Percentiles rank a stretch among this genome's conserved stretches.
Evolutionary conservation across 2,329 filamentous ascomycete genomes (phyloP).

Genomic region (Hypoxylon sp.): DNA sequence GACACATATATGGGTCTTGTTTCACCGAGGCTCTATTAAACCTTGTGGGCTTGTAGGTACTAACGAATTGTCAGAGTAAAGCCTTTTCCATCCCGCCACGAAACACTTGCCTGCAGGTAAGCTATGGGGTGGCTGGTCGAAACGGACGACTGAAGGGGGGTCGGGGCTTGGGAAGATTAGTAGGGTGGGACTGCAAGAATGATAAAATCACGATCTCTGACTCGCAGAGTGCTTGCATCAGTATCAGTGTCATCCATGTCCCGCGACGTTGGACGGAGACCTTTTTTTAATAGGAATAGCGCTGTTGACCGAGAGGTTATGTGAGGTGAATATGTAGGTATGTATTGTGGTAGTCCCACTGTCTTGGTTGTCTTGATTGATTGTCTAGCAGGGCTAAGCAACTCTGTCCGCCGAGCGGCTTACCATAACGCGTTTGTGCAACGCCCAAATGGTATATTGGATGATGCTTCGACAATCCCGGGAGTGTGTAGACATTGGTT

Average conservation of each 20-base stretch:
- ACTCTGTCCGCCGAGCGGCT: constrained; percentile 22
- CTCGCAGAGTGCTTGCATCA: constrained; percentile 47
- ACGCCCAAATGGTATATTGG: constrained; percentile 34
- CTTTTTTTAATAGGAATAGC: constrained; percentile 38
- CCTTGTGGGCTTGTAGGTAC: constrained; percentile 30
- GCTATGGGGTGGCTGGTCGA: constrained; percentile 37
- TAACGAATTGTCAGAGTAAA: constrained; percentile 33
- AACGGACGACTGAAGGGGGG: constrained; percentile 31
- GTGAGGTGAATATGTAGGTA: constrained; percentile 15
- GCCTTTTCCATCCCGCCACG: constrained; percentile 36
- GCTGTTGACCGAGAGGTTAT: constrained; percentile 38
- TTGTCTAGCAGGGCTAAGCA: constrained; percentile 20
- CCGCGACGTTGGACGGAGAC: constrained; percentile 33
- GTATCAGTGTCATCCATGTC: constrained; percentile 44
- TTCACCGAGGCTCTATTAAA: constrained; percentile 47
- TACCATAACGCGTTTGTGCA: constrained; percentile 26
- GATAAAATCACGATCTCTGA: constrained; percentile 47
- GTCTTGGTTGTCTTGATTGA: constrained; percentile 9
- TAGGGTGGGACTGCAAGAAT: constrained; percentile 39
- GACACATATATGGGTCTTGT: constrained; percentile 42
- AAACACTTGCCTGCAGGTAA: constrained; percentile 44
- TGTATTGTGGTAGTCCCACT: constrained; percentile 10
- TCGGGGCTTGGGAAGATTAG: constrained; percentile 21
- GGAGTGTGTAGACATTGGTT: constrained; percentile 36
- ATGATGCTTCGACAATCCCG: constrained; percentile 36